Percentiles rank a stretch among this genome's conserved stretches.
phyloP scores from a whole-genome alignment of 305 asterid genomes.

The Plantago lanceolata region DNA sequence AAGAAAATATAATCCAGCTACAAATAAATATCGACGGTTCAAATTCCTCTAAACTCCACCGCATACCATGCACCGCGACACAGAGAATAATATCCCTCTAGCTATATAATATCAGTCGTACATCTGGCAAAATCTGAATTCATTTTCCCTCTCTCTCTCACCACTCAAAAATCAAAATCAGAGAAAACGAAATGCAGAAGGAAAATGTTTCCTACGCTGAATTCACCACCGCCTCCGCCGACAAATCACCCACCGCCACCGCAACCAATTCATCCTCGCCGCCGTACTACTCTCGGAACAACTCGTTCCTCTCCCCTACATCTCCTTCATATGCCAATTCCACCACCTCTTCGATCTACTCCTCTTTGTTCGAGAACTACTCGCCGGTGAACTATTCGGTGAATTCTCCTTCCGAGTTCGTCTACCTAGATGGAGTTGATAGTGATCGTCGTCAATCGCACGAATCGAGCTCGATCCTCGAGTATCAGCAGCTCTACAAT shows the following conservation, averaged over 20 bases:
- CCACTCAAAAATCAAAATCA: background rate
- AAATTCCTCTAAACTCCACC: background rate
- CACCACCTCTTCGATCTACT: conserved; percentile 37
- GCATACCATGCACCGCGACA: conserved; percentile 9
- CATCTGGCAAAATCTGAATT: background rate
- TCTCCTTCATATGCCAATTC: conserved; percentile 41
- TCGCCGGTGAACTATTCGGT: conserved; percentile 32
- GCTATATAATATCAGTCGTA: conserved; percentile 22
- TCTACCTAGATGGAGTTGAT: conserved; percentile 42
- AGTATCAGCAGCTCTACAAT: conserved; percentile 88
- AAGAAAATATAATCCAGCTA: conserved; percentile 1
- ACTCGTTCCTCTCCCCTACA: conserved; percentile 46
- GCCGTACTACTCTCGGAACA: conserved; percentile 28
- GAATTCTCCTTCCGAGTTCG: conserved; percentile 38
- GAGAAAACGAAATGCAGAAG: conserved; percentile 32
- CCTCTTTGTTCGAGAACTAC: conserved; percentile 46
- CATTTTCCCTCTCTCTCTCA: conserved; percentile 5
- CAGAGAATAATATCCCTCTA: conserved; percentile 14
- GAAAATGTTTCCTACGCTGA: conserved; percentile 23
- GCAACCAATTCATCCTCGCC: conserved; percentile 19
- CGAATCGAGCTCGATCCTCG: conserved; percentile 48
- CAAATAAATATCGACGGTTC: background rate
- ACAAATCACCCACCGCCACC: conserved; percentile 13
- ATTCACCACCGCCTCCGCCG: background rate
- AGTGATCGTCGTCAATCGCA: conserved; percentile 40